Evolutionary conservation across 2,329 filamentous ascomycete genomes (phyloP), one percentile per base, ranked within the genome.

Genomic region (Fusarium tricinctum): DNA sequence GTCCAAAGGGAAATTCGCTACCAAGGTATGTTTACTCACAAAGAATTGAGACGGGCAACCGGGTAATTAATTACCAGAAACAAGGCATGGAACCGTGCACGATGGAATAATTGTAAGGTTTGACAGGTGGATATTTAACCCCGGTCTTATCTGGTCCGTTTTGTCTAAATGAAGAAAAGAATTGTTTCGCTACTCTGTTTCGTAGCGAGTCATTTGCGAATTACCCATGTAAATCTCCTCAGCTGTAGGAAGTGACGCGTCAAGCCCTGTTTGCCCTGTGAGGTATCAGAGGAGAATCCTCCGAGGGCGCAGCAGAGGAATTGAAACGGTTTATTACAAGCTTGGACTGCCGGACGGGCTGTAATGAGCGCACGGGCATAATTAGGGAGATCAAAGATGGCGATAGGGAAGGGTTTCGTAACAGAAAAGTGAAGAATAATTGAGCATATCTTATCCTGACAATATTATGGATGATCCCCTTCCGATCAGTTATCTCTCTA

Each of bases 151-250:
- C 42, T 28, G 32, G 33, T 10, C 22, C 40, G 33, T 10, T 30
- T 45, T 38, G 26, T 39, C n/a, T 58, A 58, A 63, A 64, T 50
- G 59, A 58, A 45, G 61, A 23, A 40, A 20, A 23, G 59, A 57
- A n/a, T 51, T 28, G 61, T 64, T 64, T 64, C 59, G 60, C 30
- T 38, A 23, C 19, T 44, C 20, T 12, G 59, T 56, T 56, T 63
- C 50, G 48, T 35, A 26, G 20, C 60, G 44, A 50, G 32, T 63
- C 58, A 63, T 63, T 28, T 26, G 40, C 32, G 10, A 26, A 63
- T 43, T 28, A 47, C 15, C 45, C 28, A 23, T 46, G 46, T 12
- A 26, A 28, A 28, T 38, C 19, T n/a, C 26, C n/a, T 58, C 45
- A 58, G 40, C 50, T 64, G 30, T 13, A 15, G 14, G 30, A 50